Evolutionary conservation across 345 rosid genomes (phyloP).

Genomic region (Corymbia maculata): DNA sequence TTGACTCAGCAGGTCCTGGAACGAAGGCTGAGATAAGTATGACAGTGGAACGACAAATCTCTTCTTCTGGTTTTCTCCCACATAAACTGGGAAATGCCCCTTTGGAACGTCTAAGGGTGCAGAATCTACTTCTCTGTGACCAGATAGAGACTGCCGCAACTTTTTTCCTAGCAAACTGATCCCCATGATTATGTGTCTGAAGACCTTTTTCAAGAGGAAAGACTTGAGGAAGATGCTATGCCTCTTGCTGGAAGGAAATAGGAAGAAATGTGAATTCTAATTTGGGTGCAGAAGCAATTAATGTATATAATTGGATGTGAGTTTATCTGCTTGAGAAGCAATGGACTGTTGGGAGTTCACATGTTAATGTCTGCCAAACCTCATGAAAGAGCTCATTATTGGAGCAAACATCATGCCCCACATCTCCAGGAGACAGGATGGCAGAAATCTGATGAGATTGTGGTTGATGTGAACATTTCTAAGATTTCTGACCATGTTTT

Average conservation of each 20-base stretch:
- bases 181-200: neutral
- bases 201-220: neutral
- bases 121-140: neutral
- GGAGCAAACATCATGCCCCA: neutral
- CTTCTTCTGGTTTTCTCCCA: slow-evolving; percentile 15
- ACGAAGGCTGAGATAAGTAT: slow-evolving; percentile 7
- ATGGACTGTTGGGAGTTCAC: neutral
- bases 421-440: neutral
- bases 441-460: neutral
- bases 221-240: neutral
- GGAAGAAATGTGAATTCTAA: neutral
- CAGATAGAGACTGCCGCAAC: neutral
- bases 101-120: slow-evolving; percentile 1
- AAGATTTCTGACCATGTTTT: neutral
- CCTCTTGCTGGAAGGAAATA: neutral
- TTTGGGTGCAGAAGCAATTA: neutral
- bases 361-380: neutral
- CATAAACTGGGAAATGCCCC: slow-evolving; percentile 14
- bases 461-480: neutral
- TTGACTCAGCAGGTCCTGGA: slow-evolving; percentile 14
- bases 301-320: neutral
- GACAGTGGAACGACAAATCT: slow-evolving; percentile 10
- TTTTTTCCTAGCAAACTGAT: neutral
- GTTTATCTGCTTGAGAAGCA: neutral
- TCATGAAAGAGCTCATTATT: neutral